Conservation (phyloP, 2,329 filamentous ascomycete species). For the Colletotrichum liriopes region DNA sequence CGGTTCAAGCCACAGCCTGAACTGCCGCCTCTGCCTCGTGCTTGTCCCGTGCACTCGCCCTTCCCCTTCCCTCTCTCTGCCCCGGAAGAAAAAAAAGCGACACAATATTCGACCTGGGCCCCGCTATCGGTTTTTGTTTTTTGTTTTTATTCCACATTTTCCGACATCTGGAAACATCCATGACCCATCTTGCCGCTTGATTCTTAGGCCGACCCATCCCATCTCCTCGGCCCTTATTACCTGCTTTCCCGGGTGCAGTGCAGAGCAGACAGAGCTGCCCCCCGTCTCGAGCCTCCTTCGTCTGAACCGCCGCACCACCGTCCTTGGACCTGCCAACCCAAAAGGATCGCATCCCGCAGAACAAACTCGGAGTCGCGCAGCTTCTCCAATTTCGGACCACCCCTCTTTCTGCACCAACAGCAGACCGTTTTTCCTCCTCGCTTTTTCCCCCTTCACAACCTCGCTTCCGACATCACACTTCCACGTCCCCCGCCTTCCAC, state of each 20-base stretch:
- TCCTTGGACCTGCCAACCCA: slow-evolving; percentile 9
- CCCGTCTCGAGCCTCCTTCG: slow-evolving; percentile 32
- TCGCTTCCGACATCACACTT: slow-evolving; percentile 32
- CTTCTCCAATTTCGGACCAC: slow-evolving; percentile 34
- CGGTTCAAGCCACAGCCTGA: slow-evolving; percentile 18
- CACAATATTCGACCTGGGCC: slow-evolving; percentile 18
- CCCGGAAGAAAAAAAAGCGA: slow-evolving; percentile 15
- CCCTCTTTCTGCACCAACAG: slow-evolving; percentile 29
- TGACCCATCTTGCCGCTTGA: slow-evolving; percentile 38
- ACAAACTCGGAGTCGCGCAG: slow-evolving; percentile 12
- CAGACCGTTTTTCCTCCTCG: slow-evolving; percentile 20
- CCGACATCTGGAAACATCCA: slow-evolving; percentile 41
- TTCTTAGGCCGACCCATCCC: slow-evolving; percentile 21
- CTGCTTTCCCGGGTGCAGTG: slow-evolving; percentile 18
- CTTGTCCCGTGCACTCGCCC: slow-evolving; percentile 12
- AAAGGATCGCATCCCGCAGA: slow-evolving; percentile 23
- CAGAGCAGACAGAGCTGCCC: neutral
- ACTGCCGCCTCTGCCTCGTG: slow-evolving; percentile 20
- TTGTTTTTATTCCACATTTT: neutral
- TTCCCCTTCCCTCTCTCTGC: slow-evolving; percentile 1
- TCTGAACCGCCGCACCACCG: slow-evolving; percentile 33
- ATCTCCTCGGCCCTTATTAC: slow-evolving; percentile 35
- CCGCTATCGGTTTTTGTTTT: slow-evolving; percentile 29
- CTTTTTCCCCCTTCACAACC: slow-evolving; percentile 32
- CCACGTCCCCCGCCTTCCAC: slow-evolving; percentile 27